phyloP scores from a whole-genome alignment of 805 yeast species.

The Lipomyces sp. region DNA sequence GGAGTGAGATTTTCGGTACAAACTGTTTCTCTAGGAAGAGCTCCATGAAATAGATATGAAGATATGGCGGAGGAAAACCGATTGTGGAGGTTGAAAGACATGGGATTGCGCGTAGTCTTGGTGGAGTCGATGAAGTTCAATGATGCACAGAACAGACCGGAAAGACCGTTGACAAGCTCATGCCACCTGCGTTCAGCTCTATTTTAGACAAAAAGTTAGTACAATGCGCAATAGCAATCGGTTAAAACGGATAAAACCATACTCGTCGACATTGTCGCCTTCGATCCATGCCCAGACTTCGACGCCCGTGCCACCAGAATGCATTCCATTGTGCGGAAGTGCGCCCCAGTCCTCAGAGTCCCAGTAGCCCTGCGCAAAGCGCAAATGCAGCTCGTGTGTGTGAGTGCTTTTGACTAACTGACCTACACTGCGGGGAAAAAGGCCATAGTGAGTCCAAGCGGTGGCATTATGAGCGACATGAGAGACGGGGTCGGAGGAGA shows the following conservation, averaged over 20 bases:
- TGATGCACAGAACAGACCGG: constrained; percentile 94
- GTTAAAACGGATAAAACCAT: neutral
- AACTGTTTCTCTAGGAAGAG: constrained; percentile 90
- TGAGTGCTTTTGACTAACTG: constrained; percentile 66
- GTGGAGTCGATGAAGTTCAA: constrained; percentile 80
- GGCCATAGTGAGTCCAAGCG: constrained; percentile 48
- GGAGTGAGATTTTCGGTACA: constrained; percentile 98
- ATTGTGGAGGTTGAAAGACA: constrained; percentile 25
- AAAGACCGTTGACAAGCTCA: constrained; percentile 64
- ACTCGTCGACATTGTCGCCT: constrained; percentile 42
- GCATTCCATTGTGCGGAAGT: constrained; percentile 66
- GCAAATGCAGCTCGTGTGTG: constrained; percentile 71
- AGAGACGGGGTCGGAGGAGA: constrained; percentile 53
- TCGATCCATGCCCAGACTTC: constrained; percentile 87
- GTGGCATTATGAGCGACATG: too few relatives aligned
- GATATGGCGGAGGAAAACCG: constrained; percentile 6
- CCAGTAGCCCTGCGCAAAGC: constrained; percentile 96
- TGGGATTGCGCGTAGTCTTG: constrained; percentile 64
- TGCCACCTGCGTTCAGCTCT: constrained; percentile 55
- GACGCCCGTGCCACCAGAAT: constrained; percentile 91
- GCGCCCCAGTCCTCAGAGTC: constrained; percentile 84
- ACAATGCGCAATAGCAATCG: neutral
- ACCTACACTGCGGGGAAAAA: constrained; percentile 78
- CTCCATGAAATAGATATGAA: constrained; percentile 59
- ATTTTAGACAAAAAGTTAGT: neutral